Conservation (phyloP, 148 eudicot species). For the Chenopodium quinoa region DNA sequence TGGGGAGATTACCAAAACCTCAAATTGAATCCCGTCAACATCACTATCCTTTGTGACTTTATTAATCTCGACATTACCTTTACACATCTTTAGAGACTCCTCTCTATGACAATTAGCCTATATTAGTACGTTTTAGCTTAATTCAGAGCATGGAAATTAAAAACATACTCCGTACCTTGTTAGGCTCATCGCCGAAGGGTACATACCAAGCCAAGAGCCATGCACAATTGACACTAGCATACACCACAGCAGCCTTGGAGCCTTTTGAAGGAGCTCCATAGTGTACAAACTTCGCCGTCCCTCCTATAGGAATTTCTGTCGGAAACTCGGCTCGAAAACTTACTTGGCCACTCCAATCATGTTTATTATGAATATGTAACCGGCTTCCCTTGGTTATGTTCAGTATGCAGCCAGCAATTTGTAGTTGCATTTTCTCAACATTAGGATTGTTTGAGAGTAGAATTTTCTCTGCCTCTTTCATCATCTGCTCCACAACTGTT, state of each 20-base stretch:
- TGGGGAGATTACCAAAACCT: too few relatives aligned
- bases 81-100: too few relatives aligned
- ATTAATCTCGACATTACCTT: too few relatives aligned
- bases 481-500: constrained; percentile 12
- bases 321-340: background rate
- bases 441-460: background rate
- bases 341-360: constrained; percentile 9
- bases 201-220: constrained; percentile 15
- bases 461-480: constrained; percentile 13
- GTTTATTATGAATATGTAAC: background rate
- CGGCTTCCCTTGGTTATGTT: constrained; percentile 3
- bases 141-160: background rate
- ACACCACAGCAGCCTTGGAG: constrained; percentile 13
- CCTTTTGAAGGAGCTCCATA: background rate
- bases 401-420: constrained; percentile 7
- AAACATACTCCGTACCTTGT: background rate
- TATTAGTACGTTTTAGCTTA: background rate
- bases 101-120: too few relatives aligned
- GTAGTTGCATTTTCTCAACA: background rate
- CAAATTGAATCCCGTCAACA: too few relatives aligned
- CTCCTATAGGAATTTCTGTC: constrained; percentile 5
- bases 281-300: constrained; percentile 14
- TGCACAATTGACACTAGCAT: background rate
- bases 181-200: constrained; percentile 7
- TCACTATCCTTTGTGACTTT: too few relatives aligned